These are phyloP conservation scores for Rhizodiscina lignyota DNA, from an alignment of 495 filamentous ascomycete genomes.

Conservation along the genomic window DNA sequence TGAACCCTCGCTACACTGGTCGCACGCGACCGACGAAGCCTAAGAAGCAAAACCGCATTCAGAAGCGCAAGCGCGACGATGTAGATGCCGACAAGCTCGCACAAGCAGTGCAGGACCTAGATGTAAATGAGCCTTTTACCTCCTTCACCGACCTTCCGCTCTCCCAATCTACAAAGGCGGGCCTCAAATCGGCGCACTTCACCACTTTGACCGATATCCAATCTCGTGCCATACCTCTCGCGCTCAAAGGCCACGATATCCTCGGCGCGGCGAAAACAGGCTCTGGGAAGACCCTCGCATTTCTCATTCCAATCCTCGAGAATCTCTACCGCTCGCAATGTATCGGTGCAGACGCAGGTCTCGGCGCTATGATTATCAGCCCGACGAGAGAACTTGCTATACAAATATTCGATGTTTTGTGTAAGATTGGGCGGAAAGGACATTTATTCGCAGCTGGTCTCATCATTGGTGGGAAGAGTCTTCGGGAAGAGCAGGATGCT, in stretches of 20 bases:
- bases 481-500: slow-evolving; percentile 76
- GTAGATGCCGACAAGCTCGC: slow-evolving; percentile 43
- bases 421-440: slow-evolving; percentile 67
- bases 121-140: slow-evolving; percentile 20
- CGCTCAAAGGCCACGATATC: slow-evolving; percentile 74
- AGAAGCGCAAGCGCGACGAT: slow-evolving; percentile 50
- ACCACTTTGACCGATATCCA: slow-evolving; percentile 86
- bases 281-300: slow-evolving; percentile 90
- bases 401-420: slow-evolving; percentile 91
- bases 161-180: slow-evolving; percentile 63
- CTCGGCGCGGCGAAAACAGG: slow-evolving; percentile 95
- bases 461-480: slow-evolving; percentile 85
- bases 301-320: slow-evolving; percentile 82
- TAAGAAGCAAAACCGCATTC: slow-evolving; percentile 21
- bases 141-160: slow-evolving; percentile 71
- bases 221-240: slow-evolving; percentile 64
- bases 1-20: slow-evolving; percentile 13
- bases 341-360: slow-evolving; percentile 68
- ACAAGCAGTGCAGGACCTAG: slow-evolving; percentile 27
- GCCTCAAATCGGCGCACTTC: slow-evolving; percentile 77
- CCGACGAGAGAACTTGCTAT: slow-evolving; percentile 90
- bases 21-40: slow-evolving; percentile 20
- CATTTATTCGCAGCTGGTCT: slow-evolving; percentile 87
- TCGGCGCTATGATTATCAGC: slow-evolving; percentile 84
- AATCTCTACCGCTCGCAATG: slow-evolving; percentile 85